Conservation (phyloP, 345 rosid genomes). For the Melaleuca alternifolia region DNA sequence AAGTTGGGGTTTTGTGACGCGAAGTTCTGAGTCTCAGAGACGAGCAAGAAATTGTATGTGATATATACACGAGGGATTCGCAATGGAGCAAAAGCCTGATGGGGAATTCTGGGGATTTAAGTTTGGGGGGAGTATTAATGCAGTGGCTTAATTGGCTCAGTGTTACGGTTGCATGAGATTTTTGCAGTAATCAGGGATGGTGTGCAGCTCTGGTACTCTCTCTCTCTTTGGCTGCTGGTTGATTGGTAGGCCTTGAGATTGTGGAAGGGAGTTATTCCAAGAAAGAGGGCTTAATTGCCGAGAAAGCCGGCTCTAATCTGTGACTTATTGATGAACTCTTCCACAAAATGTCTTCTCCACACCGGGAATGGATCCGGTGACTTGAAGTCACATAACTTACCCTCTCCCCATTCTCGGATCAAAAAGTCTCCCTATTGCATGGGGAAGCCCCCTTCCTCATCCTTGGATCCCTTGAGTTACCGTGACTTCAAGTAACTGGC, state of each 20-base stretch:
- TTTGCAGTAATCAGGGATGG: neutral
- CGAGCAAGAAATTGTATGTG: neutral
- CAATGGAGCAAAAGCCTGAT: neutral
- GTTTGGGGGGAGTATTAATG: slow-evolving; percentile 1
- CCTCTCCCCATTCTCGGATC: no score
- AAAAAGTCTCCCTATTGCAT: no score
- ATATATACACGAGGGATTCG: neutral
- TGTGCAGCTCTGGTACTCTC: neutral
- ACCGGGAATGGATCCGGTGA: no score
- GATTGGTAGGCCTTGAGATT: neutral
- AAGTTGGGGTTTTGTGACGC: no score
- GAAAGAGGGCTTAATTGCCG: neutral
- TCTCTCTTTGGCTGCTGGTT: neutral
- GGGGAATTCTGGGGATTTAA: neutral
- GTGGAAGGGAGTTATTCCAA: neutral
- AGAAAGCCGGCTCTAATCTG: neutral
- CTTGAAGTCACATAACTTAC: no score
- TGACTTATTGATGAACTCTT: neutral
- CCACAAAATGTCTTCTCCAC: neutral
- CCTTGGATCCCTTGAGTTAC: no score
- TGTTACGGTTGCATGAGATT: neutral
- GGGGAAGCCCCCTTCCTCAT: no score
- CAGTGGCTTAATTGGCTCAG: neutral
- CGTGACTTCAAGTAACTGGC: no score
- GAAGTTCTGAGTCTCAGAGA: neutral